Conservation (phyloP, 768 basidiomycete species). For the Panaeolus papilionaceus region DNA sequence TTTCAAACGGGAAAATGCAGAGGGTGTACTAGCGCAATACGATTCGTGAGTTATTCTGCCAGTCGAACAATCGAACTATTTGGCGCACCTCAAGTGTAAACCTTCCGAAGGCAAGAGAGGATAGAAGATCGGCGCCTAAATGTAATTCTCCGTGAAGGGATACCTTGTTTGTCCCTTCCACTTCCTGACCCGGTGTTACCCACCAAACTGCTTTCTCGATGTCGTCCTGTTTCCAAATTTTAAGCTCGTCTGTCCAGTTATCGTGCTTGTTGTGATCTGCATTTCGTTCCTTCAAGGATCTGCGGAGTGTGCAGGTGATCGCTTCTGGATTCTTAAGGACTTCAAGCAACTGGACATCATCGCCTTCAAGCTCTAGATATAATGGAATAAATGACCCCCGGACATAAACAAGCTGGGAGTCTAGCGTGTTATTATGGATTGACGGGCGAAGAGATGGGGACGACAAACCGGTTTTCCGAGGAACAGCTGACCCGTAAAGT, state of each 20-base stretch:
- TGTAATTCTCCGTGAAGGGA: neutral
- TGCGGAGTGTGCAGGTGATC: slow-evolving; percentile 26
- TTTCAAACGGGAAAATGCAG: too few species aligned
- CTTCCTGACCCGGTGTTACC: neutral
- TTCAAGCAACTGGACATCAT: slow-evolving; percentile 45
- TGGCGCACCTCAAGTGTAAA: too few species aligned
- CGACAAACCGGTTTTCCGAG: slow-evolving; percentile 45
- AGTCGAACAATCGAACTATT: too few species aligned
- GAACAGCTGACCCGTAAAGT: slow-evolving; percentile 34
- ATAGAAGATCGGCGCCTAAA: neutral
- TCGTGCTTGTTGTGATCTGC: neutral
- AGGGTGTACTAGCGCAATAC: too few species aligned
- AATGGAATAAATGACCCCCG: slow-evolving; percentile 56
- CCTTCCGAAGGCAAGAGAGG: too few species aligned
- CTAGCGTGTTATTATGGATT: slow-evolving; percentile 19
- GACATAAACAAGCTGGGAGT: slow-evolving; percentile 48
- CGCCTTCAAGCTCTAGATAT: slow-evolving; percentile 46
- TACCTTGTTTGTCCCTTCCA: neutral
- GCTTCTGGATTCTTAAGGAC: slow-evolving; percentile 46
- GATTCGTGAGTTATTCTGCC: too few species aligned
- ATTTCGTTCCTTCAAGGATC: neutral
- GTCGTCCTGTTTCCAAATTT: neutral
- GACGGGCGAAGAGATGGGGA: neutral
- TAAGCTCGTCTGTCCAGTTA: neutral
- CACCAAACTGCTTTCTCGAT: neutral